Evolutionary conservation across 805 yeast species (phyloP), one percentile per base, ranked within the genome.

Genomic region (Diddensiella transvaalensis): DNA sequence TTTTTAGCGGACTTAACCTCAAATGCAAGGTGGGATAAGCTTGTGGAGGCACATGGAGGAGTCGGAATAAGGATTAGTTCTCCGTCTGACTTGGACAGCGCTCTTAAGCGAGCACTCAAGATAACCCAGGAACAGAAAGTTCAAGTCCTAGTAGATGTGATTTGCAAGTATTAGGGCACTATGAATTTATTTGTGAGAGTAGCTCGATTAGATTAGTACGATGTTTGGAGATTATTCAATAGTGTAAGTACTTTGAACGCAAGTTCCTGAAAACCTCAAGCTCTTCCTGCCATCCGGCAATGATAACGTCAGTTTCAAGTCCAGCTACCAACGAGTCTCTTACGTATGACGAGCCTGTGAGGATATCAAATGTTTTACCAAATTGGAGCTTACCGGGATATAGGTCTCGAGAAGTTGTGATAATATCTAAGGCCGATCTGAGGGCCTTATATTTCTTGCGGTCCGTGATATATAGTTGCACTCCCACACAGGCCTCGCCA

Each of bases 381-480:
- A 46, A 46, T n/a, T 30, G 15, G 15, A 46, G 17, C 19, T 46
- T 29, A 15, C 32, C 38, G 13, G 44, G 44, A 29, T 46, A 46
- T 18, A 46, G 30, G 11, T 46, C 49, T 18, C 44, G 3, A 22
- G 15, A 32, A 15, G 38, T 40, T 5, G 44, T 33, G 33, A 46
- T 46, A 21, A 46, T 46, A 4, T 40, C 45, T 13, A 46, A 19
- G 15, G 45, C 45, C 18, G 39, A 22, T 17, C 33, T 44, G 11
- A 46, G 22, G 3, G 45, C 3, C 15, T 24, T 40, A 35, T 26
- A 46, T 23, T 46, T 40, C 13, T 11, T 3, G 18, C 45, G 38
- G 22, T 48, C 51, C 5, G 47, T 36, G 18, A 48, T 22, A 32
- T 36, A 48, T 10, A 48, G 19, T 21, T 48, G 51, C 18, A 48